phyloP scores from a whole-genome alignment of 139 green algal genomes.

The Pseudopediastrum boryanum region DNA sequence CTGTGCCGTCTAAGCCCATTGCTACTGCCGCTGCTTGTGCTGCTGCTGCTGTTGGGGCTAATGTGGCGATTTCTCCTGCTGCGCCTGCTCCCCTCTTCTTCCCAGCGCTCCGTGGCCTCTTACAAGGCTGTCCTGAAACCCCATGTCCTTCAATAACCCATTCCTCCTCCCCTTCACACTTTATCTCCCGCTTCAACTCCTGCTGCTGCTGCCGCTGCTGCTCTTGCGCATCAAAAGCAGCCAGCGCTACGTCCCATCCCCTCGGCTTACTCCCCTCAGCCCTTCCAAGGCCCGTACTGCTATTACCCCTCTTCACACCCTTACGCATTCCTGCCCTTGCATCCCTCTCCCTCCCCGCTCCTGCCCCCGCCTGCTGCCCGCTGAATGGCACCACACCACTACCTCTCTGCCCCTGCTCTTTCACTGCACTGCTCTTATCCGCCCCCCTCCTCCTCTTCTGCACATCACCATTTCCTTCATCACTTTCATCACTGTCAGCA shows the following conservation, averaged over 20 bases:
- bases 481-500: too few relatives aligned
- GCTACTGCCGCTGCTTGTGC: neutral
- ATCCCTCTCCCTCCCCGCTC: neutral
- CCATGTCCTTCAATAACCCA: neutral
- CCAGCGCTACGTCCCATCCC: constrained; percentile 43
- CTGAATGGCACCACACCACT: too few relatives aligned
- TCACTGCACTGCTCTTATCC: too few relatives aligned
- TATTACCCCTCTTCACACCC: too few relatives aligned
- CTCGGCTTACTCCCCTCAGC: neutral
- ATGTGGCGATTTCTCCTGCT: neutral
- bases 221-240: constrained; percentile 17
- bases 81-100: neutral
- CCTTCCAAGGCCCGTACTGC: too few relatives aligned
- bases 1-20: neutral
- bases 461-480: too few relatives aligned
- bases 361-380: neutral
- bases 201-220: constrained; percentile 32
- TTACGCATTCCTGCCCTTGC: neutral
- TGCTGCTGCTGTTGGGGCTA: neutral
- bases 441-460: too few relatives aligned
- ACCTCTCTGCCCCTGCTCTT: too few relatives aligned
- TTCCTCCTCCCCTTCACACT: neutral
- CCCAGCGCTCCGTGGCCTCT: too few relatives aligned
- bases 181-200: neutral
- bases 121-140: too few relatives aligned